Percentiles rank a stretch among this genome's conserved stretches.
Evolutionary conservation across 768 basidiomycete genomes (phyloP).

Genomic region (Naganishia vaughanmartiniae): DNA sequence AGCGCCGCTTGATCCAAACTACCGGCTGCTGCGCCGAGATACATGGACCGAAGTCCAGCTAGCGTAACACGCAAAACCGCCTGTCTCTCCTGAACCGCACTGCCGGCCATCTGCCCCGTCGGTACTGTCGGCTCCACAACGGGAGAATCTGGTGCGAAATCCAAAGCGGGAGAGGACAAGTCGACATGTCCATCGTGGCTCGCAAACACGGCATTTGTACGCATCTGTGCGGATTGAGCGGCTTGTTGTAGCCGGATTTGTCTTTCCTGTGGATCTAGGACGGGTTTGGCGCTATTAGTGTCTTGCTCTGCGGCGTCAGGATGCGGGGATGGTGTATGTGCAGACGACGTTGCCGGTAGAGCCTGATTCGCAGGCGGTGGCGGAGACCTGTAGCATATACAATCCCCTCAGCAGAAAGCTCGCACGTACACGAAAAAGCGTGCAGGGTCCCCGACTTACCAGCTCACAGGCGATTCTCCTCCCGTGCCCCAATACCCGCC

Average conservation of each 20-base stretch:
- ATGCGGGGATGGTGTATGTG: background rate
- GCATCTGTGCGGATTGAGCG: background rate
- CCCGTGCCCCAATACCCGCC: conserved; percentile 33
- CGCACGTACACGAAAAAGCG: background rate
- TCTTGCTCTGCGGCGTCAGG: background rate
- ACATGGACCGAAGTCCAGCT: conserved; percentile 3
- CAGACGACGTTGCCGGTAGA: background rate
- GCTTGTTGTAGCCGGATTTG: conserved; percentile 4
- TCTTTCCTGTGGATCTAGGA: background rate
- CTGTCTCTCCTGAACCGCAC: background rate
- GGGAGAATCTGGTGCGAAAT: conserved; percentile 13
- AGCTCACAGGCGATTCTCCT: conserved; percentile 31
- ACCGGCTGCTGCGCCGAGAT: background rate
- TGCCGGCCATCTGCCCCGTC: background rate
- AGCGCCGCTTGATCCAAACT: background rate
- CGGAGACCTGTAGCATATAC: background rate
- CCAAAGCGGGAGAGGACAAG: conserved; percentile 16
- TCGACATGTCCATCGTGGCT: conserved; percentile 14
- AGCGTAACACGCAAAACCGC: background rate
- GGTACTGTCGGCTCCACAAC: background rate
- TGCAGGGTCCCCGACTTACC: conserved; percentile 8
- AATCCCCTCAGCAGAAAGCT: background rate
- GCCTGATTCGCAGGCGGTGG: background rate
- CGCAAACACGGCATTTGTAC: conserved; percentile 13
- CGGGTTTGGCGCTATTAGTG: background rate